Evolutionary conservation across 768 basidiomycete species (phyloP), one percentile per base, ranked within the genome.

Genomic region (Mycena albidolilacea): DNA sequence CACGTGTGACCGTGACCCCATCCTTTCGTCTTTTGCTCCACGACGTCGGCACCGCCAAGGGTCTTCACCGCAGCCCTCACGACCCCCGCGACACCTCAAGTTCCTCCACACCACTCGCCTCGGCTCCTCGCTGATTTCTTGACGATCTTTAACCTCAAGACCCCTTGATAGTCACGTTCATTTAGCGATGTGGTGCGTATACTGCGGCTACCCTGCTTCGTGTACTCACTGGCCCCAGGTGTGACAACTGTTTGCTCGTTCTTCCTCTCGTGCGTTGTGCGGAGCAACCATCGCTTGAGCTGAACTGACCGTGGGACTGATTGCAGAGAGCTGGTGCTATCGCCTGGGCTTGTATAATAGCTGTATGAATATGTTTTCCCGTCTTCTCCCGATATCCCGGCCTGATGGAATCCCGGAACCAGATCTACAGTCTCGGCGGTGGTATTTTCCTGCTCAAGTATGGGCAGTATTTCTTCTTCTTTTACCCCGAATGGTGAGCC

Each of bases 171-270:
- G 64, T 72, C 57, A 55, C 70, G 68, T 76, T 76, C 72, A 73
- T 73, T 71, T 76, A 54, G 73, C 76, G 58, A 81, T 81, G 80
- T 81, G 80, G 80, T 81, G 73, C 69, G 80, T 72, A 62, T 39
- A 21, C 50, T 60, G 11, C 43, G 52, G 62, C 71, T 30, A 30
- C 37, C 23, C 39, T 57, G n/a, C 65, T 70, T 70, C 73, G 73
- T 77, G 78, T 77, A 73, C 76, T 76, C 69, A 68, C 58, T 71
- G 58, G 6, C 67, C 43, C 60, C 72, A 93, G 92, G 92, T 94
- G 92, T 85, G 92, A 93, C 84, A 93, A 93, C 82, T 94, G 92
- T 83, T 84, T 93, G 70, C 88, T 94, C 70, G 84, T 93, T 71
- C 84, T 94, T 71, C 92, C 92, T 79, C 86, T 94, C 82, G 93